A percentile compares a stretch with the other conserved stretches of the same genome.
phyloP scores from a whole-genome alignment of 1,139 yeast species.

The Debaryomyces sp. region DNA sequence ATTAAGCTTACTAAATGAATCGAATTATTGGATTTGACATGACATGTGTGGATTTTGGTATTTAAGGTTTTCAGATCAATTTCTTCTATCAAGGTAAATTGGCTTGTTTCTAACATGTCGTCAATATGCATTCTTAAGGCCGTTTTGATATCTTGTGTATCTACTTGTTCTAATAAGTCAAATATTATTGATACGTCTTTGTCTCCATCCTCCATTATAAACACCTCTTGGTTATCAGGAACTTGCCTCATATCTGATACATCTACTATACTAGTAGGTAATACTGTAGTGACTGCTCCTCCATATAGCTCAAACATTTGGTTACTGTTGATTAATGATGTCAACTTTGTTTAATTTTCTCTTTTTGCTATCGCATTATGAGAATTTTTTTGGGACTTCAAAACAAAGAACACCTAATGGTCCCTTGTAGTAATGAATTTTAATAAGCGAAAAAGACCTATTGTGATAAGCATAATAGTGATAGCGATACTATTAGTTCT shows the following conservation, averaged over 20 bases:
- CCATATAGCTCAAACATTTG: slow-evolving; percentile 51
- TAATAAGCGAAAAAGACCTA: slow-evolving; percentile 26
- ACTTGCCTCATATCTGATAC: slow-evolving; percentile 75
- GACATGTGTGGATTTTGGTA: slow-evolving; percentile 6
- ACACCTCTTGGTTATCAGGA: slow-evolving; percentile 91
- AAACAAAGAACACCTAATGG: slow-evolving; percentile 4
- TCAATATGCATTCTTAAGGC: slow-evolving; percentile 45
- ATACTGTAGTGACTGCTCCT: slow-evolving; percentile 64
- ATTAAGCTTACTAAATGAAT: slow-evolving; percentile 55
- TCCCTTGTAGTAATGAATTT: slow-evolving; percentile 12
- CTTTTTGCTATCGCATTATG: neutral
- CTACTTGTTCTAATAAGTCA: slow-evolving; percentile 68
- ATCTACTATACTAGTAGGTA: slow-evolving; percentile 65
- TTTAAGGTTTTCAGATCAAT: neutral
- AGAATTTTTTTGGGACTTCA: slow-evolving; percentile 3
- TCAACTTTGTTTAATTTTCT: neutral
- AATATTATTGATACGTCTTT: slow-evolving; percentile 66
- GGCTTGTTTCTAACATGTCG: slow-evolving; percentile 34
- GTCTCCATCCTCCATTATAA: slow-evolving; percentile 43
- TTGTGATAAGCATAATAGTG: slow-evolving; percentile 27
- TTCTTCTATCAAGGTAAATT: slow-evolving; percentile 16
- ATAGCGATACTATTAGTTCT: slow-evolving; percentile 22
- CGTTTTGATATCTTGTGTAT: slow-evolving; percentile 32
- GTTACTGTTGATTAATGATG: neutral
- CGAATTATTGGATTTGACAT: slow-evolving; percentile 16